Evolutionary conservation across 2,329 filamentous ascomycete species (phyloP).

Genomic region (Scedosporium minutisporum): DNA sequence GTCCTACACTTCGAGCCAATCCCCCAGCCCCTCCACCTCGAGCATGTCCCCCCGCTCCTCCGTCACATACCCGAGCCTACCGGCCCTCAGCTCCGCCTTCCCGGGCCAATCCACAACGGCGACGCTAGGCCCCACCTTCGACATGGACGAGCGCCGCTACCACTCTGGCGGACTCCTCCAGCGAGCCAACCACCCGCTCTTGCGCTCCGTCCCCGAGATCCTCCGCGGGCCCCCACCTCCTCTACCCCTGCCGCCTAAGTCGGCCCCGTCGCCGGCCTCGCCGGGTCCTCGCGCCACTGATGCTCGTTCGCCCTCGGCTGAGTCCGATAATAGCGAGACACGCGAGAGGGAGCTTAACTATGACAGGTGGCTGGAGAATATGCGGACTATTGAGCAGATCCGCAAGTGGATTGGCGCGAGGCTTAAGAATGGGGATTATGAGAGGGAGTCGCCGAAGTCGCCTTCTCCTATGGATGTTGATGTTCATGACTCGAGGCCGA

Average conservation of each 20-base stretch:
- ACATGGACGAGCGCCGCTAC: conserved; percentile 52
- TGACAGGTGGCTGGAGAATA: conserved; percentile 56
- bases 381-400: conserved; percentile 54
- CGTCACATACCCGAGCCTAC: conserved; percentile 65
- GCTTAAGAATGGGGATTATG: conserved; percentile 28
- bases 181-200: conserved; percentile 38
- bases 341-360: conserved; percentile 53
- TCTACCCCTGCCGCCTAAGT: conserved; percentile 8
- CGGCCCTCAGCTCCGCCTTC: conserved; percentile 59
- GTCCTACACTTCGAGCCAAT: conserved; percentile 73
- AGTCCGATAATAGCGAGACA: conserved; percentile 42
- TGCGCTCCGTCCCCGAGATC: conserved; percentile 24
- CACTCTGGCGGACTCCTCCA: conserved; percentile 61
- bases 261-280: not conserved
- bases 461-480: conserved; percentile 5
- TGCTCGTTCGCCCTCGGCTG: conserved; percentile 40
- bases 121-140: conserved; percentile 59
- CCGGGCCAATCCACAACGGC: conserved; percentile 59
- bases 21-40: conserved; percentile 60
- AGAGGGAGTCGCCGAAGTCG: not conserved
- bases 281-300: conserved; percentile 4
- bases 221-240: conserved; percentile 31
- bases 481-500: not conserved
- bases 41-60: conserved; percentile 59
- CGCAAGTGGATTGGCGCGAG: conserved; percentile 47